Evolutionary conservation across 2,329 filamentous ascomycete genomes (phyloP), one percentile per base, ranked within the genome.

Genomic region (Helotiales sp.): DNA sequence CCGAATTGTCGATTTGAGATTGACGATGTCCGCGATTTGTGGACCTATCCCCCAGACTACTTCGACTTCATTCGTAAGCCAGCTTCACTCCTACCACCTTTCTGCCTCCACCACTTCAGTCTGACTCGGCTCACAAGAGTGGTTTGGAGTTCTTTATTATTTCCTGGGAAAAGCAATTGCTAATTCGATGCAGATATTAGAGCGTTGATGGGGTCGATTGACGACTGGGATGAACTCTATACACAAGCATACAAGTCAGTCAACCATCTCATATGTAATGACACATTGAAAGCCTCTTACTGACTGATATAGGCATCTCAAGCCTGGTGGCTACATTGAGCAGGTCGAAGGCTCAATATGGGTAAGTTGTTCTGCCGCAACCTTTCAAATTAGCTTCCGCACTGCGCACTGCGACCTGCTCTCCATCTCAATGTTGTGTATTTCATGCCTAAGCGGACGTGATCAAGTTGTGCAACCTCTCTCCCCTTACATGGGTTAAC

Each of bases 1-100:
- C 75, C 77, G 44, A 89, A 89, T 65, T 81, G 84, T 61, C 77
- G 80, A 54, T 89, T 88, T 64, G 77, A 86, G 48, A 79, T 89
- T 51, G 85, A 89, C 66, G 86, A 89, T 66, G 81, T 80, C 30
- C 74, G 79, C 22, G 69, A 73, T 33, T 60, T 67, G 27, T 77
- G 75, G 75, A 72, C 75, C 62, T 75, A 72, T 57, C 64, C 64
- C 2, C 54, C 61, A 9, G 78, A 85, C 60, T 72, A 78, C 57
- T 83, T 85, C 65, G 83, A 87, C 71, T 82, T 80, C 62, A 79
- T 88, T 63, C 84, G n/a, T n/a, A n/a, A n/a, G n/a, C n/a, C n/a
- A n/a, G n/a, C n/a, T n/a, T n/a, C n/a, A n/a, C n/a, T n/a, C n/a
- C n/a, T n/a, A n/a, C n/a, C n/a, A n/a, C n/a, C n/a, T n/a, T n/a